Base-by-base conservation (phyloP, 345 rosid species). In the Odontarrhena argentea region DNA sequence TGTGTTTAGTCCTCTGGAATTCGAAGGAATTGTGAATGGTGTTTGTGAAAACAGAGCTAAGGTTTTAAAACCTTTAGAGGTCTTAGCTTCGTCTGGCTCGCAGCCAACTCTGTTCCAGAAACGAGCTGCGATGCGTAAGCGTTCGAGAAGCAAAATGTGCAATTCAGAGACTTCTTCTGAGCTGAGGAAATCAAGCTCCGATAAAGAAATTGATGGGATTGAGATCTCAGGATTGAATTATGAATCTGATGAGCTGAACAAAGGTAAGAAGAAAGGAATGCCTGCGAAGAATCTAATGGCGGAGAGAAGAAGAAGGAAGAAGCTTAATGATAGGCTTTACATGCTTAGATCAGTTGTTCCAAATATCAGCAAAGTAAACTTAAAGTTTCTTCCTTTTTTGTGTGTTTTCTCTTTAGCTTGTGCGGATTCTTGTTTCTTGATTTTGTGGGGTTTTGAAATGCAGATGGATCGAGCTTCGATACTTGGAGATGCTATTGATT, bases 301-400 rank as follows among this genome's bases (percentile, higher is more conserved):
- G 9, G 97, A 91, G 84, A 80, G 97, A 64, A 81, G 97, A 85
- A 74, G 97, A 52, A 81, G 97, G 81, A 91, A 88, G 96, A 91
- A 87, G 84, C 96, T 91, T 24, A 91, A 91, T 67, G 97, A 91
- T 61, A 87, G 97, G 81, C 94, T 91, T 49, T 91, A 88, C 78
- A 92, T 92, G 99, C 87, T 94, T 55, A 84, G 99, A 78, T 91
- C 99, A 68, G 97, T 91, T 28, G 99, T 94, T 9, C 99, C 99
- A 55, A 91, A 88, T 69, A 94, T 94, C 72, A 94, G 99, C 81
- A 94, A 91, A 87, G 99, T 94, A 81, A 35, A 32, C 5, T 28
- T 32, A 32, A 49, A 40, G 30, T 8, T 55, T 54, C 63, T 53
- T 57, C 28, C 52, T 61, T 51, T 60, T 9, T 7, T 32, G 8